Conservation (phyloP, 495 filamentous ascomycete genomes). For the Melanomma pulvis-pyrius region DNA sequence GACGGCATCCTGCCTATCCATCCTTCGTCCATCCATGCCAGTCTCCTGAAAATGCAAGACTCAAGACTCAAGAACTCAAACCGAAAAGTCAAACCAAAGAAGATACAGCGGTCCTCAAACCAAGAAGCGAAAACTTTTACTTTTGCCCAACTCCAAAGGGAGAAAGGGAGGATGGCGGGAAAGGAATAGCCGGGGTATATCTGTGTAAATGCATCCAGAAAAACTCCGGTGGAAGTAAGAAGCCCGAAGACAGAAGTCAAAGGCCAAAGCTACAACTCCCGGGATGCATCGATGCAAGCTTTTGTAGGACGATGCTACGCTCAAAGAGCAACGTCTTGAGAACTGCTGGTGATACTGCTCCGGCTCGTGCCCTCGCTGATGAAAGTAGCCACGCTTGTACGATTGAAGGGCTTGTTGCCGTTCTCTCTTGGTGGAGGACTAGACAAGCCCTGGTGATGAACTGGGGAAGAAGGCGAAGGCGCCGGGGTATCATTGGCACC, state of each 20-base stretch:
- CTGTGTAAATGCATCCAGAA: conserved; percentile 8
- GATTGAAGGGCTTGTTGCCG: conserved; percentile 34
- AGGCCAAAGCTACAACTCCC: background rate
- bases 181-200: conserved; percentile 4
- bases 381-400: conserved; percentile 33
- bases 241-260: background rate
- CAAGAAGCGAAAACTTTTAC: background rate
- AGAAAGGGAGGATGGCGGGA: background rate
- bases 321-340: conserved; percentile 14
- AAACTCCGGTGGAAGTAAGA: background rate
- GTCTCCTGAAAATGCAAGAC: too few species aligned
- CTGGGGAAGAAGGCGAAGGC: conserved; percentile 12
- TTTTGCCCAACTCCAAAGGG: background rate
- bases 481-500: background rate
- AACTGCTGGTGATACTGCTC: conserved; percentile 26
- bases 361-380: conserved; percentile 34
- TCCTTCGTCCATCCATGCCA: too few species aligned
- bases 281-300: background rate
- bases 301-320: background rate
- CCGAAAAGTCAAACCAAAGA: background rate
- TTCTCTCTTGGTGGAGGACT: conserved; percentile 20
- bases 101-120: background rate
- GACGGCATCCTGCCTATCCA: too few species aligned
- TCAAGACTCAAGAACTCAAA: background rate
- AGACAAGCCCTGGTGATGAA: conserved; percentile 10